A percentile compares a stretch with the other conserved stretches of the same genome.
These are phyloP conservation scores for Ogataea zsoltii DNA, from an alignment of 805 yeast genomes.

Conservation along the genomic window DNA sequence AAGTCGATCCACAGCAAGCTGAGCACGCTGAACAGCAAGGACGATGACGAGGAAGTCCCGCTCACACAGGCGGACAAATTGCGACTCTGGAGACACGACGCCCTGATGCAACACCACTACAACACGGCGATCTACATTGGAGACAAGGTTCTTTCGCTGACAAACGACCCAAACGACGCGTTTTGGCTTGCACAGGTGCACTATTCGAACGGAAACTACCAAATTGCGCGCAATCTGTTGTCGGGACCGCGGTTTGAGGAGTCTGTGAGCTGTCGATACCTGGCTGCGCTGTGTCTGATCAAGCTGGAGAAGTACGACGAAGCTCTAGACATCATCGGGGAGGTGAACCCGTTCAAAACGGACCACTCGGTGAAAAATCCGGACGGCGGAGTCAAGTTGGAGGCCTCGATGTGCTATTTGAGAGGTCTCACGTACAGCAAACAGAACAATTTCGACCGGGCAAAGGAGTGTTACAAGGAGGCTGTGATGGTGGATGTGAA, in stretches of 20 bases:
- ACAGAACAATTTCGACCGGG: conserved; percentile 80
- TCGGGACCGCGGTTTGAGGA: conserved; percentile 54
- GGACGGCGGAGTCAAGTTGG: conserved; percentile 86
- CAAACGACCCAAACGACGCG: conserved; percentile 89
- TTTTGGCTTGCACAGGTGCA: conserved; percentile 95
- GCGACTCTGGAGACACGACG: conserved; percentile 91
- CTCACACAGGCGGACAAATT: conserved; percentile 81
- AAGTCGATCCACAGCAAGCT: conserved; percentile 16
- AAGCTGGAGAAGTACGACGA: conserved; percentile 82
- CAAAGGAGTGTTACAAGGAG: conserved; percentile 83
- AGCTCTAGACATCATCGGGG: conserved; percentile 84
- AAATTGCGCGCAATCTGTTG: conserved; percentile 74
- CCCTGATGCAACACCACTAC: conserved; percentile 88
- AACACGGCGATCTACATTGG: conserved; percentile 89
- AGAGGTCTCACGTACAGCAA: conserved; percentile 82
- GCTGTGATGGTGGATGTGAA: conserved; percentile 86
- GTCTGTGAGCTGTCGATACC: conserved; percentile 75
- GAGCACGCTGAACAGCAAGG: conserved; percentile 11
- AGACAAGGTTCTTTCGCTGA: conserved; percentile 81
- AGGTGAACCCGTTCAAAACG: conserved; percentile 65
- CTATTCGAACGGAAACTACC: conserved; percentile 71
- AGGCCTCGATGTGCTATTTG: conserved; percentile 81
- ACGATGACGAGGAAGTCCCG: conserved; percentile 39
- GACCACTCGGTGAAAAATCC: conserved; percentile 41
- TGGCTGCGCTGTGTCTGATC: conserved; percentile 72